Base-by-base conservation (phyloP, 2,329 filamentous ascomycete genomes). In the Talaromyces amestolkiae region DNA sequence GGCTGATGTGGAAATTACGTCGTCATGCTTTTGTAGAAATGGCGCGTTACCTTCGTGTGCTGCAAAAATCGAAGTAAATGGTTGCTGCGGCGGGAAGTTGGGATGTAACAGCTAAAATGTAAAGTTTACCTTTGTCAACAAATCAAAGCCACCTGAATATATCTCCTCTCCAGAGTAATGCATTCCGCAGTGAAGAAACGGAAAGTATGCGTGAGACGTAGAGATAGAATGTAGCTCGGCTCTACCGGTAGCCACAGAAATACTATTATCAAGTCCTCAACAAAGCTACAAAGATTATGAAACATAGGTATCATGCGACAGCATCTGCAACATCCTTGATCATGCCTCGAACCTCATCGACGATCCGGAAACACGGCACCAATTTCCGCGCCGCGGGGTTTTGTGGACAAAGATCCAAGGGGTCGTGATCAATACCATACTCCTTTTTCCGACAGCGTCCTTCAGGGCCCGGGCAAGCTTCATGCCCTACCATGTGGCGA, bases 1-100 rank as follows among this genome's bases (percentile, higher is more conserved):
- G 62, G 85, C 86, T 2, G 87, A 89, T 76, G 83, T 89, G 17
- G 74, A 78, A 1, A 79, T 89, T 13, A 77, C 72, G 22, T 77
- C 82, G 17, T 86, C 84, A 4, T 88, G 86, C 69, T 87, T 84
- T 70, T 88, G 61, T 54, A 43, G 61, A 24, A 27, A 39, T 45
- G 61, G 61, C 8, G 27, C 19, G 3, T 11, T 45, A 5, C 24
- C 61, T 63, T 54, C 19, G 22, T 63, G 49, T 56, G 49, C 37
- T 33, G 31, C 37, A 56, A 63, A 63, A 35, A 8, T 24, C 35
- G 39, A 56, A 31, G 19, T 33, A 53, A 63, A 63, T 63, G 49
- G 61, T 37, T 63, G 61, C 51, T 35, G 39, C 60, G 49, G 45
- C 22, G 60, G 17, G 60, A 51, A 37, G 39, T 33, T 17, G 10